phyloP scores from a whole-genome alignment of 345 rosid genomes.

The Eucalyptus viminalis region DNA sequence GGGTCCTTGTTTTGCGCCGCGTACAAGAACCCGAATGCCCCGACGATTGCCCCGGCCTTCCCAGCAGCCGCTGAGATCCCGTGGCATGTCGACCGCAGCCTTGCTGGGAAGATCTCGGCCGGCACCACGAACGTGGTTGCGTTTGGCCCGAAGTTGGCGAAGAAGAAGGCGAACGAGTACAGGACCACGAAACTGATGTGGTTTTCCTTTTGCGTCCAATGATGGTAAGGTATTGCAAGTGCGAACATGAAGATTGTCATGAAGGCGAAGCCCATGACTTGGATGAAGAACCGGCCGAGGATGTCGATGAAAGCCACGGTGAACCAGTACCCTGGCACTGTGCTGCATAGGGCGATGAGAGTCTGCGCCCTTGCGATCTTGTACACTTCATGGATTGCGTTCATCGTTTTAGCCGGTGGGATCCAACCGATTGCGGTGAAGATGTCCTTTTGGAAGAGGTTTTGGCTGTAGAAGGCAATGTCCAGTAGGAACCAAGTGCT shows the following conservation, averaged over 20 bases:
- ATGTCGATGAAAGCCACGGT: slow-evolving; percentile 33
- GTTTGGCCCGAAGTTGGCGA: slow-evolving; percentile 73
- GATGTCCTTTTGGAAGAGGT: slow-evolving; percentile 66
- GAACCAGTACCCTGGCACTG: slow-evolving; percentile 65
- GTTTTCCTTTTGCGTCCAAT: slow-evolving; percentile 40
- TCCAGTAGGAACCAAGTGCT: slow-evolving; percentile 66
- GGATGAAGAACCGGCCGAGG: slow-evolving; percentile 40
- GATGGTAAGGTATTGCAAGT: slow-evolving; percentile 57
- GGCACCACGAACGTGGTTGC: slow-evolving; percentile 73
- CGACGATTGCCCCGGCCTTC: slow-evolving; percentile 64
- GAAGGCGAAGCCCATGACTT: slow-evolving; percentile 41
- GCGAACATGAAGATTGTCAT: slow-evolving; percentile 61
- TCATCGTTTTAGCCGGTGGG: slow-evolving; percentile 52
- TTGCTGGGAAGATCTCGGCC: slow-evolving; percentile 74
- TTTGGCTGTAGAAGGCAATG: slow-evolving; percentile 68
- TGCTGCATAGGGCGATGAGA: slow-evolving; percentile 55
- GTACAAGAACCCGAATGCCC: slow-evolving; percentile 62
- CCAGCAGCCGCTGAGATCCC: slow-evolving; percentile 71
- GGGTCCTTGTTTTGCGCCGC: slow-evolving; percentile 18
- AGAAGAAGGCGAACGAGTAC: slow-evolving; percentile 66
- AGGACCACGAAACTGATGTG: slow-evolving; percentile 40
- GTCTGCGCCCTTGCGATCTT: slow-evolving; percentile 50
- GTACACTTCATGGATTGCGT: slow-evolving; percentile 53
- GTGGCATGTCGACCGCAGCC: slow-evolving; percentile 70
- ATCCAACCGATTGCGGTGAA: slow-evolving; percentile 69